These are phyloP conservation scores for Pseudogymnoascus sp. DNA, from an alignment of 2,329 filamentous ascomycete genomes.

Conservation along the genomic window DNA sequence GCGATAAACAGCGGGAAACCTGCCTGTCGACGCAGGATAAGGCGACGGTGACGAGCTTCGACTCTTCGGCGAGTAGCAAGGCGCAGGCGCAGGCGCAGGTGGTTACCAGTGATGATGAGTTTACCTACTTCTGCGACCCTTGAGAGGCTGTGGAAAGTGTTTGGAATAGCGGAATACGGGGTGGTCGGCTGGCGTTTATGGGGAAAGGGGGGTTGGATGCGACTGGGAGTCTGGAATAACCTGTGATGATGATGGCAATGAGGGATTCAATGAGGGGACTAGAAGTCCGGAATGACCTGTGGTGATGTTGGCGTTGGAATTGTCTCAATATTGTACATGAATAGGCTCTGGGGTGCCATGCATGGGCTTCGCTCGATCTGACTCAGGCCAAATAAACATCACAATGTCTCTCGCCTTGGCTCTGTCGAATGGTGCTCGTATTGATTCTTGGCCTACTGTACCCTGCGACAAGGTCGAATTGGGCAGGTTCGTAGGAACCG, in stretches of 20 bases:
- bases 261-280: background rate
- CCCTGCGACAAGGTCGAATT: background rate
- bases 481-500: background rate
- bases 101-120: conserved; percentile 38
- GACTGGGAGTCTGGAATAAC: background rate
- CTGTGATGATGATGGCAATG: background rate
- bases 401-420: background rate
- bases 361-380: background rate
- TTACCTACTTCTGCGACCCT: conserved; percentile 42
- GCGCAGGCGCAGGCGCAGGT: conserved; percentile 26
- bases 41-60: conserved; percentile 30
- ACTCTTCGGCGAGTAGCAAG: background rate
- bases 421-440: background rate
- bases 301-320: background rate
- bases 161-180: background rate
- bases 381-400: conserved; percentile 3
- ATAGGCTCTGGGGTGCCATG: background rate
- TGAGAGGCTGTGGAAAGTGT: background rate
- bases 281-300: background rate
- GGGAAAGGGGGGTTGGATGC: background rate
- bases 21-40: conserved; percentile 35
- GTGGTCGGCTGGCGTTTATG: background rate
- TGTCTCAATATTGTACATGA: conserved; percentile 1
- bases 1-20: conserved; percentile 41
- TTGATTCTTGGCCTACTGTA: background rate